Evolutionary conservation across 2,329 filamentous ascomycete genomes (phyloP), one percentile per base, ranked within the genome.

Genomic region (Aspergillus glaucus): DNA sequence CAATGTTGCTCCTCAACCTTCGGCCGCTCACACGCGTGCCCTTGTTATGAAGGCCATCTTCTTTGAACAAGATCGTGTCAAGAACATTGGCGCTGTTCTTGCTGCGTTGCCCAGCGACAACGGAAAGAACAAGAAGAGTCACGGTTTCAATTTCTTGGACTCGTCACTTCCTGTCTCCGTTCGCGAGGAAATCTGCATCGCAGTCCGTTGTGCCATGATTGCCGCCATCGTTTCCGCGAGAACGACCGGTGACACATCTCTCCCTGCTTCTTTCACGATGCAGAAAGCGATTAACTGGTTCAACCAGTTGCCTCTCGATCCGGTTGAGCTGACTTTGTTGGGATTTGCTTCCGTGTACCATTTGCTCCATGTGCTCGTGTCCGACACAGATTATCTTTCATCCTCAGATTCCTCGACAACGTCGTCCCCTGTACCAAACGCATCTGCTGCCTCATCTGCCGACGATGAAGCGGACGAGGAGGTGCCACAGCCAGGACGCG

Each of bases 1-100:
- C 53, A 79, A 80, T 50, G 79, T 83, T 6, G 88, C 91, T 0
- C 92, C 92, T 1, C 82, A 86, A 34, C 87, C 86, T 10, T 95
- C 89, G 1, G 81, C 82, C 19, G 85, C 87, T 2, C 76, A 81
- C 45, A 73, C 78, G 9, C 74, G 81, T 41, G 78, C 80, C 12
- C 68, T 82, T 4, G 78, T 79, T 10, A 78, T 80, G 53, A 79
- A 79, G 59, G 78, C 81, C 6, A 73, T 84, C 2, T 73, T 84
- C 26, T 73, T 77, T n/a, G 75, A 79, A 46, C 65, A 73, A 6
- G 70, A 77, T 47, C 76, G 79, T 30, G 67, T 76, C 14, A 55
- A 65, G 21, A 76, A 77, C 56, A 77, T 83, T 42, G 65, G 73
- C 19, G 68, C 74, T 3, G 79, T 80, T 3, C 71, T 81, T 39